These are phyloP conservation scores for Ophiorrhiza pumila DNA, from an alignment of 257 asterid species.

Conservation along the genomic window DNA sequence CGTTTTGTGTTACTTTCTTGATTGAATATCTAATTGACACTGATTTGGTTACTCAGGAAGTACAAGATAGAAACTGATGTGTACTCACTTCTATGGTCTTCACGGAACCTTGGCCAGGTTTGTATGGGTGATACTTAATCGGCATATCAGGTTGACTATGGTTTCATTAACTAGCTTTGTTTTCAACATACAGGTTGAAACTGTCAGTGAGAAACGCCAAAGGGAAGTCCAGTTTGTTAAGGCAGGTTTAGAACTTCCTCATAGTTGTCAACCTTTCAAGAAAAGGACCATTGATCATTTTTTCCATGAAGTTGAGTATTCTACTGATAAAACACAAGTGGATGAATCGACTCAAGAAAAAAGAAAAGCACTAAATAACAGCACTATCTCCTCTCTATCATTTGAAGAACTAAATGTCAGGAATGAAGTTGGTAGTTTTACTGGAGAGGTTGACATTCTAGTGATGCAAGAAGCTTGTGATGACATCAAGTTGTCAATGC, in stretches of 20 bases:
- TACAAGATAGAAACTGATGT: slow-evolving; percentile 64
- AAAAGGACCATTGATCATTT: slow-evolving; percentile 37
- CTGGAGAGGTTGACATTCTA: slow-evolving; percentile 26
- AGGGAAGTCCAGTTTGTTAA: slow-evolving; percentile 70
- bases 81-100: slow-evolving; percentile 89
- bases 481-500: slow-evolving; percentile 20
- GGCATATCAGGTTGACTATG: slow-evolving; percentile 1
- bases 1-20: slow-evolving; percentile 7
- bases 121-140: slow-evolving; percentile 22
- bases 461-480: slow-evolving; percentile 28
- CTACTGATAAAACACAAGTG: slow-evolving; percentile 23
- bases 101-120: slow-evolving; percentile 87
- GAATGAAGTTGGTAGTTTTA: slow-evolving; percentile 18
- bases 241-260: slow-evolving; percentile 63
- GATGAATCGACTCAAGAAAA: slow-evolving; percentile 24
- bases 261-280: slow-evolving; percentile 37
- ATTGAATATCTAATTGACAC: background rate
- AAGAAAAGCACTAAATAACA: slow-evolving; percentile 17
- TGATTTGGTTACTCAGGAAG: slow-evolving; percentile 50
- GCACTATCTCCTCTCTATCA: slow-evolving; percentile 15
- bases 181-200: slow-evolving; percentile 58
- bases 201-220: slow-evolving; percentile 72
- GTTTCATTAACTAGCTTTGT: slow-evolving; percentile 12
- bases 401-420: slow-evolving; percentile 23
- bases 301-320: slow-evolving; percentile 27